phyloP scores from a whole-genome alignment of 805 yeast genomes.

The Komagataella phaffii region DNA sequence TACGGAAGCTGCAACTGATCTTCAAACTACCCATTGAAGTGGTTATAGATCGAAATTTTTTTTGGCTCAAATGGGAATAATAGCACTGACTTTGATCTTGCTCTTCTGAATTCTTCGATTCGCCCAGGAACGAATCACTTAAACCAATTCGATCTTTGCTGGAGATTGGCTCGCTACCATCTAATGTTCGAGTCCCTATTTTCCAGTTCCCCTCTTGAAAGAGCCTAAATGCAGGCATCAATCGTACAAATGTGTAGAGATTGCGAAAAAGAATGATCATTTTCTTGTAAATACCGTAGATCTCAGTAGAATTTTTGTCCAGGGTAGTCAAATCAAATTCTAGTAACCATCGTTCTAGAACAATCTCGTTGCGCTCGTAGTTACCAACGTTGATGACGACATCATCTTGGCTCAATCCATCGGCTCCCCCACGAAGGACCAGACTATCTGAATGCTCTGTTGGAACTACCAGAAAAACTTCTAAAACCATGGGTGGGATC shows the following conservation, averaged over 20 bases:
- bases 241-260: conserved; percentile 47
- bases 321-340: conserved; percentile 50
- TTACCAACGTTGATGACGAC: not conserved
- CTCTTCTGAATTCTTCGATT: conserved; percentile 11
- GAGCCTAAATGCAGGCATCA: conserved; percentile 63
- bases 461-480: conserved; percentile 31
- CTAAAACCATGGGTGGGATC: conserved; percentile 79
- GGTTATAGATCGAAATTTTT: conserved; percentile 52
- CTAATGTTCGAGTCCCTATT: conserved; percentile 50
- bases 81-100: not conserved
- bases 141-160: conserved; percentile 81
- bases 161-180: conserved; percentile 67
- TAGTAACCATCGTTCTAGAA: conserved; percentile 85
- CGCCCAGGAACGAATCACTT: conserved; percentile 27
- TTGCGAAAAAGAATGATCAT: conserved; percentile 64
- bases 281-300: conserved; percentile 61
- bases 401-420: not conserved
- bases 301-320: conserved; percentile 29
- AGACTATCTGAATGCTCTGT: conserved; percentile 2
- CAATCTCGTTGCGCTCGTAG: conserved; percentile 40
- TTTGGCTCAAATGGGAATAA: conserved; percentile 43
- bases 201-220: conserved; percentile 16
- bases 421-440: conserved; percentile 10
- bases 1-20: conserved; percentile 56
- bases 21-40: conserved; percentile 60